Evolutionary conservation across 2,329 filamentous ascomycete genomes (phyloP).

Genomic region (Sphaerulina musiva): DNA sequence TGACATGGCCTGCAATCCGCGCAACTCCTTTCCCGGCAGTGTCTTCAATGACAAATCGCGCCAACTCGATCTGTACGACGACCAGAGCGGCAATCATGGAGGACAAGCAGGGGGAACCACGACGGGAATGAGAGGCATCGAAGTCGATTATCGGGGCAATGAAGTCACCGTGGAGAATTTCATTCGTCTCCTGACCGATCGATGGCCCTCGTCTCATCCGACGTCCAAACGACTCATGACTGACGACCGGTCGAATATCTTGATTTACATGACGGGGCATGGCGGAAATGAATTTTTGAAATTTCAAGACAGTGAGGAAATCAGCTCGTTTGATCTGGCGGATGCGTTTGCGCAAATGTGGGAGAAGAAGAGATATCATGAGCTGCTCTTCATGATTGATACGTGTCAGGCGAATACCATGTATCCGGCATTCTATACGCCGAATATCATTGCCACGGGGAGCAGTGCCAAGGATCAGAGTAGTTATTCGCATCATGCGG

Average conservation of each 20-base stretch:
- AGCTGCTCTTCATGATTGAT: constrained; percentile 99
- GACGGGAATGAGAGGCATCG: constrained; percentile 52
- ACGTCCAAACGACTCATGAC: constrained; percentile 89
- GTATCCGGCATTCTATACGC: constrained; percentile 97
- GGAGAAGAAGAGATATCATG: constrained; percentile 99
- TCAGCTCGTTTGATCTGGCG: constrained; percentile 89
- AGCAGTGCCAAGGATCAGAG: constrained; percentile 93
- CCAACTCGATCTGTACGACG: constrained; percentile 90
- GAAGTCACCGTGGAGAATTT: constrained; percentile 99
- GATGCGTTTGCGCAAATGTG: constrained; percentile 99
- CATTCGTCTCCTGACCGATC: constrained; percentile 87
- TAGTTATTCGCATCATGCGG: constrained; percentile 94
- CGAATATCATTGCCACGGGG: constrained; percentile 97
- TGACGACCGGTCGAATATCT: constrained; percentile 90
- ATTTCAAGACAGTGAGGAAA: constrained; percentile 97
- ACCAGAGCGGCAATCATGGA: constrained; percentile 43
- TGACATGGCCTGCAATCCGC: constrained; percentile 98
- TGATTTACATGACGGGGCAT: constrained; percentile 99
- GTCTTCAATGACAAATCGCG: constrained; percentile 98
- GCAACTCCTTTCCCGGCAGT: constrained; percentile 93
- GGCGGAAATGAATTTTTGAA: constrained; percentile 97
- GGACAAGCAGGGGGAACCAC: constrained; percentile 17
- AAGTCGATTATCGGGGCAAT: constrained; percentile 96
- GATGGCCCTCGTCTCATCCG: constrained; percentile 89
- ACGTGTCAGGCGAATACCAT: constrained; percentile 99